These are phyloP conservation scores for Heliocybe sulcata DNA, from an alignment of 1,284 basidiomycete genomes.

Conservation along the genomic window DNA sequence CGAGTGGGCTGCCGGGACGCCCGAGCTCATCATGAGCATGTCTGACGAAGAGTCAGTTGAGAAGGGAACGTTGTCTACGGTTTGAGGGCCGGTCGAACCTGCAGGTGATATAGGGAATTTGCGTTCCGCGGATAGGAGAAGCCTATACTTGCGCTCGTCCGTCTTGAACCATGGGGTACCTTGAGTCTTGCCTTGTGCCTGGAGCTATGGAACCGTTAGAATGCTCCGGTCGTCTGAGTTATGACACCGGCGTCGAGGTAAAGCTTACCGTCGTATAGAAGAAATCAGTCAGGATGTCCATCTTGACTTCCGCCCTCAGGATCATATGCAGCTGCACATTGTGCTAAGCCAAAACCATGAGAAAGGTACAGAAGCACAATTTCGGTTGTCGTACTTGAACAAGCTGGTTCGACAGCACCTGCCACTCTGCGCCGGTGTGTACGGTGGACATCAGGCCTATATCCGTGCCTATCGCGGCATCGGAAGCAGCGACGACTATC, in stretches of 20 bases:
- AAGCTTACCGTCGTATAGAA: constrained; percentile 47
- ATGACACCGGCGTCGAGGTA: neutral
- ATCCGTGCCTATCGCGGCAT: neutral
- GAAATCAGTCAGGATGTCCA: constrained; percentile 35
- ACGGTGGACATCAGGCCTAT: neutral
- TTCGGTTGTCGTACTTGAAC: constrained; percentile 30
- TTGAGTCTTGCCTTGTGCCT: constrained; percentile 19
- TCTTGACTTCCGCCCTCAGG: constrained; percentile 34
- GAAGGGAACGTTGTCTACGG: neutral
- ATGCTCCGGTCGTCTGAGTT: neutral
- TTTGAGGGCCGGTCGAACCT: constrained; percentile 5
- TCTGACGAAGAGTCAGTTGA: neutral
- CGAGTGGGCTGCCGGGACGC: neutral
- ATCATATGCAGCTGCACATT: constrained; percentile 55
- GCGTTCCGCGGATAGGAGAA: constrained; percentile 25
- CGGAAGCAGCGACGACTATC: constrained; percentile 7
- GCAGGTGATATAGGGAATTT: constrained; percentile 10
- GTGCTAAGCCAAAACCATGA: constrained; percentile 28
- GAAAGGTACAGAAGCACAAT: constrained; percentile 1
- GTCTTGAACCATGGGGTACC: constrained; percentile 30
- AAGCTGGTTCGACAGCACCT: constrained; percentile 33
- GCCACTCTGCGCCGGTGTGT: constrained; percentile 20
- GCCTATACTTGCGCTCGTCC: constrained; percentile 22
- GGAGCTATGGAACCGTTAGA: constrained; percentile 13
- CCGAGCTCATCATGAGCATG: neutral